These are phyloP conservation scores for Corymbia calophylla DNA, from an alignment of 441 rosid genomes.

Conservation along the genomic window DNA sequence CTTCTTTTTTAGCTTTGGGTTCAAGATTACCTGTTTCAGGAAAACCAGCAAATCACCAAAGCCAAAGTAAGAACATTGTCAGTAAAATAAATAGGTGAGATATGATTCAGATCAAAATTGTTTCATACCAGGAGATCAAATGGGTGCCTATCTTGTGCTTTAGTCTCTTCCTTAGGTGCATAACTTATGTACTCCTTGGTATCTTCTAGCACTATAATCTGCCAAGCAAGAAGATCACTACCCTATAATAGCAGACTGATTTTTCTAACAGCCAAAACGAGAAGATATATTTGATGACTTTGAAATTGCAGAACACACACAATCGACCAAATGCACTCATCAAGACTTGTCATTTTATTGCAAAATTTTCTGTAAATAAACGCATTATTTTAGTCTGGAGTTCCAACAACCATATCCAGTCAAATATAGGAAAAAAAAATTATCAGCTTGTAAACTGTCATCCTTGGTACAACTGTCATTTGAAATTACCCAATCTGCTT, in stretches of 20 bases:
- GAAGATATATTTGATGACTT: background rate
- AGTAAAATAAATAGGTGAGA: background rate
- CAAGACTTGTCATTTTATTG: background rate
- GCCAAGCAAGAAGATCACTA: slow-evolving; percentile 5
- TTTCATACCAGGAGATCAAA: slow-evolving; percentile 78
- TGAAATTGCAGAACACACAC: background rate
- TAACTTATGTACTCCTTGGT: slow-evolving; percentile 70
- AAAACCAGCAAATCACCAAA: slow-evolving; percentile 20
- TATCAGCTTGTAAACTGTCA: background rate
- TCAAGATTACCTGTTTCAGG: slow-evolving; percentile 72
- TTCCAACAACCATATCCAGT: background rate
- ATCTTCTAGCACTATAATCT: slow-evolving; percentile 95
- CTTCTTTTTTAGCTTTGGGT: slow-evolving; percentile 66
- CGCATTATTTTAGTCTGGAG: background rate
- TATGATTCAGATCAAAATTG: background rate
- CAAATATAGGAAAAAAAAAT: background rate
- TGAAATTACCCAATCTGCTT: background rate
- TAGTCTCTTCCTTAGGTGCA: slow-evolving; percentile 61
- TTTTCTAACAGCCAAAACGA: background rate
- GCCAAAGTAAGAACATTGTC: slow-evolving; percentile 3
- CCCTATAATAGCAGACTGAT: background rate
- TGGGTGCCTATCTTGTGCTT: slow-evolving; percentile 63
- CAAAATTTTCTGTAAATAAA: background rate
- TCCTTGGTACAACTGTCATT: background rate
- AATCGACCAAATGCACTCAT: background rate